Percentiles rank a stretch among this genome's conserved stretches.
phyloP scores from a whole-genome alignment of 2,329 filamentous ascomycete genomes.

The Pseudomassariella vexata region DNA sequence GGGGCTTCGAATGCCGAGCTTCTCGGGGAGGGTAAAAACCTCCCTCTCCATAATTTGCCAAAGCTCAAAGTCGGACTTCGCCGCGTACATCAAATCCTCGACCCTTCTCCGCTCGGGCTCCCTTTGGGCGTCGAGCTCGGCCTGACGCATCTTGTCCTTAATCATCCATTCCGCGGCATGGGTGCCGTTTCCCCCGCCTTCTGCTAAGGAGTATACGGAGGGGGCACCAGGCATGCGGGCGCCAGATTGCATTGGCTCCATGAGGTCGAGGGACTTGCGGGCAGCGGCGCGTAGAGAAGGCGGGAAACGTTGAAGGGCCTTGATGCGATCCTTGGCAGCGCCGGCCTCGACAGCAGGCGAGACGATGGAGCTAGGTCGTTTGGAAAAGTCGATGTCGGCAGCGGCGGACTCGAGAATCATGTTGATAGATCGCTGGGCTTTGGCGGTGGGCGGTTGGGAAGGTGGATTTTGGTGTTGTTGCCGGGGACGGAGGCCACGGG shows the following conservation, averaged over 20 bases:
- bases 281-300: constrained; percentile 33
- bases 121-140: constrained; percentile 34
- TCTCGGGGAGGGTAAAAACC: constrained; percentile 56
- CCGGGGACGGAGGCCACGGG: constrained; percentile 21
- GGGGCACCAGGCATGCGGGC: background rate
- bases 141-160: constrained; percentile 12
- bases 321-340: constrained; percentile 23
- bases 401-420: constrained; percentile 23
- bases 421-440: constrained; percentile 15
- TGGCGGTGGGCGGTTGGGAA: constrained; percentile 7
- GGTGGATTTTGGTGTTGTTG: constrained; percentile 7
- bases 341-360: constrained; percentile 13
- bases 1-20: constrained; percentile 49
- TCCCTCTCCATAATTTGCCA: constrained; percentile 63
- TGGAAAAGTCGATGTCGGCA: constrained; percentile 14
- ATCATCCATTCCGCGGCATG: constrained; percentile 16
- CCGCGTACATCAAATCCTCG: constrained; percentile 45
- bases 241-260: constrained; percentile 13
- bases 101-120: constrained; percentile 45
- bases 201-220: constrained; percentile 2
- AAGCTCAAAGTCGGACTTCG: constrained; percentile 55
- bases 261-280: constrained; percentile 28
- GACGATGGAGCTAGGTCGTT: constrained; percentile 10
- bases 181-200: background rate
- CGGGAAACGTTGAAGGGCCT: constrained; percentile 33